Evolutionary conservation across 805 yeast species (phyloP).

Genomic region (Wickerhamiella galacta): DNA sequence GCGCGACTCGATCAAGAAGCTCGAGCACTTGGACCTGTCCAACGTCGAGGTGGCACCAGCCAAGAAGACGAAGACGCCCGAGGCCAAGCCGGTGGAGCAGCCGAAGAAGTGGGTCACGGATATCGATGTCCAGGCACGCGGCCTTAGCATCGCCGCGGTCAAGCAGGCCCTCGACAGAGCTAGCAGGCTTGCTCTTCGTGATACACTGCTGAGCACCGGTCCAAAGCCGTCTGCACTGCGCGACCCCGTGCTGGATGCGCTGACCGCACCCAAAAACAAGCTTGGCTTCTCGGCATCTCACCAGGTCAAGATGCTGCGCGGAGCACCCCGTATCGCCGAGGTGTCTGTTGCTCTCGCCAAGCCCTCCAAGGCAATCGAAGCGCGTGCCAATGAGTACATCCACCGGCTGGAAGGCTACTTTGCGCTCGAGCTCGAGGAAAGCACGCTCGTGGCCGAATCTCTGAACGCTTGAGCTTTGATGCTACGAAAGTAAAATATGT

Average conservation of each 20-base stretch:
- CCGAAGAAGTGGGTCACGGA: constrained; percentile 10
- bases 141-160: constrained; percentile 25
- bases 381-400: constrained; percentile 6
- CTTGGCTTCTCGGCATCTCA: constrained; percentile 26
- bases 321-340: constrained; percentile 10
- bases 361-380: constrained; percentile 6
- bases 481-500: too few relatives aligned
- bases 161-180: constrained; percentile 15
- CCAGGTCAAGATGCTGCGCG: constrained; percentile 9
- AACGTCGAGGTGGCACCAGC: constrained; percentile 29
- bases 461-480: too few relatives aligned
- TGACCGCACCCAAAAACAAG: constrained; percentile 29
- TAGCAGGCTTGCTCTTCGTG: constrained; percentile 23
- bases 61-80: constrained; percentile 7
- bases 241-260: constrained; percentile 44
- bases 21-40: constrained; percentile 53
- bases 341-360: constrained; percentile 9
- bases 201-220: constrained; percentile 26
- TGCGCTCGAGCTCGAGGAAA: too few relatives aligned
- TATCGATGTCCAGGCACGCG: constrained; percentile 10
- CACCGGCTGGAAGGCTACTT: constrained; percentile 4
- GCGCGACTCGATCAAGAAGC: constrained; percentile 37
- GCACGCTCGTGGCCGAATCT: too few relatives aligned
- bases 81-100: constrained; percentile 13
- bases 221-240: constrained; percentile 27